Evolutionary conservation across 768 basidiomycete species (phyloP).

Genomic region (Pleurotus platypus): DNA sequence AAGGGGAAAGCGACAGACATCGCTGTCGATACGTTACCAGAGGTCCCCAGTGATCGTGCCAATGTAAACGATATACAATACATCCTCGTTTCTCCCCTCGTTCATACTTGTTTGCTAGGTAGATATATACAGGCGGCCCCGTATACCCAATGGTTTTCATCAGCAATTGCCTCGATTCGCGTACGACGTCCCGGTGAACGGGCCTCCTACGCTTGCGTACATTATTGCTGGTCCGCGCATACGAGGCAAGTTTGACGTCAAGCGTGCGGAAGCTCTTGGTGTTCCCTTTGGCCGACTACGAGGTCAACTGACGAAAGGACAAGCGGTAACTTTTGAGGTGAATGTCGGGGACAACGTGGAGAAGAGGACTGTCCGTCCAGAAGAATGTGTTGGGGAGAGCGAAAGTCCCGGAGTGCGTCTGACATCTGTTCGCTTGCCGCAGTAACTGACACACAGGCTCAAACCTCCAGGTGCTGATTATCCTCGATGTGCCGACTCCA

Average conservation of each 20-base stretch:
- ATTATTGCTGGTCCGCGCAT: slow-evolving; percentile 48
- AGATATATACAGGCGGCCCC: slow-evolving; percentile 25
- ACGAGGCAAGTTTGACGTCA: slow-evolving; percentile 70
- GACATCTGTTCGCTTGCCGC: not conserved
- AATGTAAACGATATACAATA: not conserved
- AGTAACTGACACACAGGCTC: not conserved
- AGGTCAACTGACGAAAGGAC: slow-evolving; percentile 60
- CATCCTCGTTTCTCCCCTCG: slow-evolving; percentile 4
- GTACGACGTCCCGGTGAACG: slow-evolving; percentile 11
- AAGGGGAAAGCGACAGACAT: slow-evolving; percentile 6
- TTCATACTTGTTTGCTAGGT: slow-evolving; percentile 11
- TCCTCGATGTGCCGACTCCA: slow-evolving; percentile 70
- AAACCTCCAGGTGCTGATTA: slow-evolving; percentile 47
- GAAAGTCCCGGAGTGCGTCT: slow-evolving; percentile 44
- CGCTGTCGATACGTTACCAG: slow-evolving; percentile 7
- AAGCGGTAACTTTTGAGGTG: slow-evolving; percentile 54
- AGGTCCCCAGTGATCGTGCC: not conserved
- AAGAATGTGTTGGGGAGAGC: slow-evolving; percentile 55
- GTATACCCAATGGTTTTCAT: slow-evolving; percentile 30
- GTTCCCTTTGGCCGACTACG: slow-evolving; percentile 58
- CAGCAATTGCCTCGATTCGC: slow-evolving; percentile 33
- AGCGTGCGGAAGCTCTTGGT: slow-evolving; percentile 60
- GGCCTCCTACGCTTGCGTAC: slow-evolving; percentile 42
- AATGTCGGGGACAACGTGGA: slow-evolving; percentile 38
- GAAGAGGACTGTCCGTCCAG: slow-evolving; percentile 47